Evolutionary conservation across 305 asterid species (phyloP), one percentile per base, ranked within the genome.

Genomic region (Solanum hybrid): DNA sequence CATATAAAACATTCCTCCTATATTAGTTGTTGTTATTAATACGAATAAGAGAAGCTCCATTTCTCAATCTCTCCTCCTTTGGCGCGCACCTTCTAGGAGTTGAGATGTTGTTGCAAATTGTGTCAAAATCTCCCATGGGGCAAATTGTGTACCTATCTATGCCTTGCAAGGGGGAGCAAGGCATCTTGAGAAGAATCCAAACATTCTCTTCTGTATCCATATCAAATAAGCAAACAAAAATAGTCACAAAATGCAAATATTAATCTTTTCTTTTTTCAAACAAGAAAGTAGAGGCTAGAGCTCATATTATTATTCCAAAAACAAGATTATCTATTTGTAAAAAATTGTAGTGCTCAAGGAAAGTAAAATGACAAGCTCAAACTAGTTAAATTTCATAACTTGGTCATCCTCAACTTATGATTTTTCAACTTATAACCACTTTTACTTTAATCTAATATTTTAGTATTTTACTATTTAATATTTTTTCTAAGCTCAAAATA

Each of bases 101-200:
- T 29, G 88, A 13, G 15, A 39, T 39, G 26, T 6, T 26, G 26
- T 6, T 83, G 87, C 87, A 57, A 57, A 2, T 57, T 57, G 24
- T 57, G 70, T 41, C 37, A 26, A 82, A 39, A 39, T 83, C 65
- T 83, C 73, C 73, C 34, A 82, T 39, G 15, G 14, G 38, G 10
- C 37, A 4, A 70, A 17, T 29, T 10, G 39, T 31, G 72, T 61
- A 22, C 24, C 72, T 61, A 61, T 32, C 94, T 93, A 97, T 61
- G 96, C 93, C 72, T 92, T 93, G 82, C 99, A 97, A 31, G 97
- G 97, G 3, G 98, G 97, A 89, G 89, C 96, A 91, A 97, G 94
- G 95, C 99, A 97, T 91, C 95, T 94, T 57, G 98, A 95, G 84
- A 97, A 93, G 95, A 97, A 95, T 86, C 98, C 98, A 91, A 96